Conservation (phyloP, 164 flowering plant genomes). For the Vitis rotundifolia region DNA sequence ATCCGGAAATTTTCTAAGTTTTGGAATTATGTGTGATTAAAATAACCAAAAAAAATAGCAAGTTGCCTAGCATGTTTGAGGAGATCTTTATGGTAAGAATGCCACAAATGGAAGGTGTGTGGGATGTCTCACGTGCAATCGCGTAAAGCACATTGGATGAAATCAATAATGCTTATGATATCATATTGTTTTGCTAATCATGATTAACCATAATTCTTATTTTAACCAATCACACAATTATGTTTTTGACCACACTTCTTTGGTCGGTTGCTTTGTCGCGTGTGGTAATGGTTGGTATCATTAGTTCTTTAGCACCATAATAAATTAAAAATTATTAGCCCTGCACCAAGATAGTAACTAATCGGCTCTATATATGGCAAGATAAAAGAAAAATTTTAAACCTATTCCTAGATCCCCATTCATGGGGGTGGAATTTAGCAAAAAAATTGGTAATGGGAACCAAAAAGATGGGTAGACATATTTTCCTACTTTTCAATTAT, state of each 20-base stretch:
- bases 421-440: no score
- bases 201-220: constrained; percentile 4
- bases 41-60: neutral
- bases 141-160: neutral
- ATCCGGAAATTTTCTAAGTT: no score
- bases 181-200: constrained; percentile 12
- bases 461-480: no score
- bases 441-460: no score
- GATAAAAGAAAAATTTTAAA: no score
- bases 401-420: no score
- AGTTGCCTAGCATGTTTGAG: neutral
- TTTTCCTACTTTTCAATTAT: no score
- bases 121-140: constrained; percentile 15
- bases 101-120: constrained; percentile 1
- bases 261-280: neutral
- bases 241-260: neutral
- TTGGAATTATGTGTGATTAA: neutral
- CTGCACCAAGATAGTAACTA: no score
- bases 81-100: neutral
- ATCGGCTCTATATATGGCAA: no score
- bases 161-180: constrained; percentile 3
- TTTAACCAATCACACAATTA: neutral
- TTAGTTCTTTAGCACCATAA: neutral
- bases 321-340: neutral
- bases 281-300: neutral